Evolutionary conservation across 352 stramenopile genomes (phyloP), one percentile per base, ranked within the genome.

Genomic region (Pythium aquatile): DNA sequence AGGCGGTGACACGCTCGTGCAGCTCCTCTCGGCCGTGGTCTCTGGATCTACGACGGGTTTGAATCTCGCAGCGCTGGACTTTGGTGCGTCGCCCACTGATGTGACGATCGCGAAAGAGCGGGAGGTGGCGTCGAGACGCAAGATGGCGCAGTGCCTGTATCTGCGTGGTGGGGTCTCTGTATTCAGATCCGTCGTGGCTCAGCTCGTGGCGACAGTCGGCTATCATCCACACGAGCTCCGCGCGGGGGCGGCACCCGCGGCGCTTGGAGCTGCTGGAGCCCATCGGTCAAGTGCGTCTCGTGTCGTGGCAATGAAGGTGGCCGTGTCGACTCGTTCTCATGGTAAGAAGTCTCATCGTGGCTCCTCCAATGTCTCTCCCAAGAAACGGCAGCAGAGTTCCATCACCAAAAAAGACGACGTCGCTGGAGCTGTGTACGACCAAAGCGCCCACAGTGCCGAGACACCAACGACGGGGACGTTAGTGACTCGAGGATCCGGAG

Each of bases 101-200:
- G 66, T 82, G 59, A 49, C 74, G 20, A 32, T 74, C 3, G 68
- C 63, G 2, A 75, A 70, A n/a, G 66, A 79, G 39, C 70, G 62
- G 11, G 72, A 82, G 29, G 67, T 49, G 9, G 72, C 72, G 24
- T 72, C 66, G 35, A 67, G 73, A 5, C 73, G 79, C 46, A 87
- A 85, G 51, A 73, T 78, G 55, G 72, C 72, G 30, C 81, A 87
- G 55, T 86, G 79, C 40, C 48, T 88, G 30, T 90, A 87, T 40
- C 66, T 90, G 32, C 72, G 76, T 9, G 81, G 79, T 13, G 61
- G 69, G 26, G 61, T 69, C 2, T 85, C 77, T 0, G 65, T 88
- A 5, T 88, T 85, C 49, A 65, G 73, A 37, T 71, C 76, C 2
- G 55, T 88, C 26, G 61, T 88, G 6, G 53, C 66, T 17, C 76